Percentiles rank a stretch among this genome's conserved stretches.
Evolutionary conservation across 179 eudicot genomes (phyloP).

Genomic region (Silene coronaria): DNA sequence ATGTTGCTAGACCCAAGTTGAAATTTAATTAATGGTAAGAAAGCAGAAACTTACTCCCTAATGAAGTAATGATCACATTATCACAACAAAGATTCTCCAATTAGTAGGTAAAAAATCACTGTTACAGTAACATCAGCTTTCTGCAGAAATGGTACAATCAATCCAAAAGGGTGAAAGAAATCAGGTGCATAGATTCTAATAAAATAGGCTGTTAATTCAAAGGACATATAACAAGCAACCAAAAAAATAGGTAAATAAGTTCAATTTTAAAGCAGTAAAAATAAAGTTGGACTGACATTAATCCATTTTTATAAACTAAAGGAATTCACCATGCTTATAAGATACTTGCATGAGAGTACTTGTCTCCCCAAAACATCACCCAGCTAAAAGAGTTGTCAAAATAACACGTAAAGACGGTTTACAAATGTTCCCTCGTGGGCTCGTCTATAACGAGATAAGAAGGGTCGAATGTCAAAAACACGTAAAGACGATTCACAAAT

Average conservation of each 20-base stretch:
- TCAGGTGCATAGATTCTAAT: background rate
- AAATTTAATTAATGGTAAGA: no score
- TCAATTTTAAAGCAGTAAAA: background rate
- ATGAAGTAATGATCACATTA: background rate
- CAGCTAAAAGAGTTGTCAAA: no score
- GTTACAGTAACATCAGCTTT: constrained; percentile 12
- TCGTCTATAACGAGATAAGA: no score
- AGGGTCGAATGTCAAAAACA: no score
- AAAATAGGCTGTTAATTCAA: background rate
- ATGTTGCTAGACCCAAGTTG: no score
- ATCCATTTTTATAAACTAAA: background rate
- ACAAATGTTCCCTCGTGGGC: no score
- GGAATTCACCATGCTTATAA: constrained; percentile 3
- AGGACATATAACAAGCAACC: constrained; percentile 18
- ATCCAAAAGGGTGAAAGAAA: constrained; percentile 1
- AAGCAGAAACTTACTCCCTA: no score
- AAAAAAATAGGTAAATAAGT: constrained; percentile 8
- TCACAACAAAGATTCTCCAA: background rate
- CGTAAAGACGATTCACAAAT: no score
- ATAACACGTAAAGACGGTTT: no score
- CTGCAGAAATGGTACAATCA: constrained; percentile 15
- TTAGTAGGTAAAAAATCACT: background rate
- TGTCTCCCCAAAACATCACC: no score
- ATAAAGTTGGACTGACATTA: background rate
- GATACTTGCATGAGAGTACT: background rate